These are phyloP conservation scores for Hyphopichia wangnamkhiaoensis DNA, from an alignment of 1,139 yeast genomes.

Conservation along the genomic window DNA sequence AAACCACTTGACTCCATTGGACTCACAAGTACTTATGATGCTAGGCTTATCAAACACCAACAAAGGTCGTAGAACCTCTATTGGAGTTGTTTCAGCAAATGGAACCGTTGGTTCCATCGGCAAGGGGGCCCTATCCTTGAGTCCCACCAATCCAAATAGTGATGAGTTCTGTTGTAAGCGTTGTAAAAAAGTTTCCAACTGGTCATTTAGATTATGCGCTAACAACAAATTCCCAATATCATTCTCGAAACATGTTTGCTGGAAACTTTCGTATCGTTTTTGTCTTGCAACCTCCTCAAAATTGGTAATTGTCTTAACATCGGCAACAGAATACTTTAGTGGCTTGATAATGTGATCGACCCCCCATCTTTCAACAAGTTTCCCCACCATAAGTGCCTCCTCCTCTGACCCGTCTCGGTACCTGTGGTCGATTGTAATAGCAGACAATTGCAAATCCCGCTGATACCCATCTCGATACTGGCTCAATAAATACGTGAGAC, in stretches of 20 bases:
- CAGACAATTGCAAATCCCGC: constrained; percentile 35
- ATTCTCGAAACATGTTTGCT: constrained; percentile 29
- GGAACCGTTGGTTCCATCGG: constrained; percentile 27
- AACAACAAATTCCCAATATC: constrained; percentile 41
- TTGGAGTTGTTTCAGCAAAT: constrained; percentile 12
- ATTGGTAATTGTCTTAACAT: constrained; percentile 28
- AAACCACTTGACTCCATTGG: constrained; percentile 52
- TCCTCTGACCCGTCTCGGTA: constrained; percentile 45
- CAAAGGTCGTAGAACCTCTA: constrained; percentile 53
- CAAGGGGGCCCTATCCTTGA: constrained; percentile 23
- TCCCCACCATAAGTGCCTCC: constrained; percentile 50
- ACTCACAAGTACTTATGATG: constrained; percentile 47
- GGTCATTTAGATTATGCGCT: constrained; percentile 76
- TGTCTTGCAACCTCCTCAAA: constrained; percentile 62
- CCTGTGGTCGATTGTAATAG: constrained; percentile 61
- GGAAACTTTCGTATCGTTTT: constrained; percentile 50
- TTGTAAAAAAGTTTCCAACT: constrained; percentile 66
- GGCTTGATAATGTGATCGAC: constrained; percentile 37
- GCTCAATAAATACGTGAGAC: constrained; percentile 50
- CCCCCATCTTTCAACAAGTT: constrained; percentile 36
- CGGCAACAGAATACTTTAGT: constrained; percentile 30
- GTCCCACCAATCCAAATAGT: constrained; percentile 57
- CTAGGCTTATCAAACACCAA: constrained; percentile 44
- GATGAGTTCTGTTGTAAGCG: constrained; percentile 58
- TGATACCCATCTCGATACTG: constrained; percentile 25